A percentile compares a stretch with the other conserved stretches of the same genome.
Evolutionary conservation across 108 stramenopile species (phyloP).

Genomic region (Bacterosira constricta): DNA sequence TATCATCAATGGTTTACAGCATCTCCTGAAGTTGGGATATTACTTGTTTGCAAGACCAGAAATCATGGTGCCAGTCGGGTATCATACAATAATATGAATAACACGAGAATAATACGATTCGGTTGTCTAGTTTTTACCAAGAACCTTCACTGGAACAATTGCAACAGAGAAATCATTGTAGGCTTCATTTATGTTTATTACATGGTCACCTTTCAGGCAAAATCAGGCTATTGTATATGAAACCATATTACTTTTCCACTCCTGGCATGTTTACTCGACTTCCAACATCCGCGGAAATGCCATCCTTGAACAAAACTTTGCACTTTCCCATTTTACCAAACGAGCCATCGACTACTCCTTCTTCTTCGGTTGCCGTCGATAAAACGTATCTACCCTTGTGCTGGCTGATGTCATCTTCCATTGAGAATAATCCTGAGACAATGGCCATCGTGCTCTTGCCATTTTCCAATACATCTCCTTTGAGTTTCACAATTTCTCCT

Average conservation of each 20-base stretch:
- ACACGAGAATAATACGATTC: not conserved
- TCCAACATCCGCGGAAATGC: conserved; percentile 62
- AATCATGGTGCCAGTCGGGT: no score
- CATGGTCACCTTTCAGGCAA: not conserved
- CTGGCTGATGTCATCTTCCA: conserved; percentile 84
- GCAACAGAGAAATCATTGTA: no score
- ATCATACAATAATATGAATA: not conserved
- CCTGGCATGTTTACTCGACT: conserved; percentile 40
- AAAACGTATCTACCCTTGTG: conserved; percentile 63
- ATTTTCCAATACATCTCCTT: conserved; percentile 75
- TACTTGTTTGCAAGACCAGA: no score
- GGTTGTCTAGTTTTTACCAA: no score
- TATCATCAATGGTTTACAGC: no score
- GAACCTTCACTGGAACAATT: no score
- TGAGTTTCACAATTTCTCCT: conserved; percentile 78
- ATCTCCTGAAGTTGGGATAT: no score
- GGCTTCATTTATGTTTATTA: no score
- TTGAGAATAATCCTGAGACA: conserved; percentile 86
- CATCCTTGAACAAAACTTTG: conserved; percentile 85
- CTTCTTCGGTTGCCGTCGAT: conserved; percentile 63
- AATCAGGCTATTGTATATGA: not conserved
- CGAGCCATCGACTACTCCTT: conserved; percentile 74
- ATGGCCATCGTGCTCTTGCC: conserved; percentile 77
- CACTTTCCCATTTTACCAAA: conserved; percentile 97
- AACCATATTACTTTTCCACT: not conserved